These are phyloP conservation scores for Pichia occidentalis DNA, from an alignment of 805 yeast genomes.

Conservation along the genomic window DNA sequence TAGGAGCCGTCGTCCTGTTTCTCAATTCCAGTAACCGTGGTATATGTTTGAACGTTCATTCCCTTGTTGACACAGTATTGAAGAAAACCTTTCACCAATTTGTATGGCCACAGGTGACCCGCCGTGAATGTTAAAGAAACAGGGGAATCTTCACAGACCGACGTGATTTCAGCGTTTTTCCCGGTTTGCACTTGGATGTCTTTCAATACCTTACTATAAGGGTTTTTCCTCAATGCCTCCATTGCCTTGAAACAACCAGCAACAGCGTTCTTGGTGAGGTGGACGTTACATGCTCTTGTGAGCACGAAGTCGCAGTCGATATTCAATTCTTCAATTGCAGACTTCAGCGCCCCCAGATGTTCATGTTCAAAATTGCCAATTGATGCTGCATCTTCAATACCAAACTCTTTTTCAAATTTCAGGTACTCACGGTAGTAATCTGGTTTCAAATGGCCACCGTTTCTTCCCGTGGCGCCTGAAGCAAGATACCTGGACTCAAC, in stretches of 20 bases:
- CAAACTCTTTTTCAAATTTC: slow-evolving; percentile 16
- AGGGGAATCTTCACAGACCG: slow-evolving; percentile 25
- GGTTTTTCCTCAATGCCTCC: slow-evolving; percentile 24
- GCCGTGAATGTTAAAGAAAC: slow-evolving; percentile 36
- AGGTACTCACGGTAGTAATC: slow-evolving; percentile 20
- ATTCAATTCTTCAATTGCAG: slow-evolving; percentile 27
- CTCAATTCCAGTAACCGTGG: slow-evolving; percentile 28
- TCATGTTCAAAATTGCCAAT: slow-evolving; percentile 33
- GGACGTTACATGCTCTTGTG: slow-evolving; percentile 28
- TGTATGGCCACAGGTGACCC: slow-evolving; percentile 40
- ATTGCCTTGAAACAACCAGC: slow-evolving; percentile 25
- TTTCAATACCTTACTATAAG: slow-evolving; percentile 23
- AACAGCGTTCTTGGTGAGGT: slow-evolving; percentile 11
- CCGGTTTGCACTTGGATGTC: slow-evolving; percentile 29
- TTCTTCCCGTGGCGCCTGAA: slow-evolving; percentile 40
- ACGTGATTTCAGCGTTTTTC: slow-evolving; percentile 25
- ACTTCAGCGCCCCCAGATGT: slow-evolving; percentile 29
- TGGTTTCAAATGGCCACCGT: slow-evolving; percentile 44
- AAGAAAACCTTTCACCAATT: slow-evolving; percentile 33
- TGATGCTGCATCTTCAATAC: slow-evolving; percentile 29
- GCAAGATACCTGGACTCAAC: slow-evolving; percentile 36
- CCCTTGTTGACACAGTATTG: slow-evolving; percentile 31
- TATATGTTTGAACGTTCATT: slow-evolving; percentile 35
- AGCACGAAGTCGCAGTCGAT: slow-evolving; percentile 35
- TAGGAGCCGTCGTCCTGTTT: slow-evolving; percentile 21